A percentile compares a stretch with the other conserved stretches of the same genome.
Conservation (phyloP, 352 stramenopile species). For the Globisporangium paroecandrum region DNA sequence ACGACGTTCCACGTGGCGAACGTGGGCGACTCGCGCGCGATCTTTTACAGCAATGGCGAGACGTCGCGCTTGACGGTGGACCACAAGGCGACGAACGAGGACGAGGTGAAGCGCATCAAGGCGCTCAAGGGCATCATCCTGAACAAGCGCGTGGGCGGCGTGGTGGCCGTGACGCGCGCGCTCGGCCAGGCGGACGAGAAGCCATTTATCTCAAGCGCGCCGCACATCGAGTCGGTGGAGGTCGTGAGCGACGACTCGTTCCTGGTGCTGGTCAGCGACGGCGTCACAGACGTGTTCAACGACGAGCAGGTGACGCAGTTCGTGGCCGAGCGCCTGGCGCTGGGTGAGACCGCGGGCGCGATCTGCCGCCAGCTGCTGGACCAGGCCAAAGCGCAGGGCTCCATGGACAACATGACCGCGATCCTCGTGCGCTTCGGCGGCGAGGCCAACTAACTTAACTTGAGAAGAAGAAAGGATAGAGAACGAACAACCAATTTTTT, state of each 20-base stretch:
- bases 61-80: conserved; percentile 67
- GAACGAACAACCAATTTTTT: not conserved
- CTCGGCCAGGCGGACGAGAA: conserved; percentile 82
- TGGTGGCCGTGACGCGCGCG: conserved; percentile 67
- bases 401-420: conserved; percentile 83
- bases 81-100: conserved; percentile 74
- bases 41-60: conserved; percentile 48
- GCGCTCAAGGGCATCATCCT: conserved; percentile 76
- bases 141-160: conserved; percentile 75
- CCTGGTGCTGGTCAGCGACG: conserved; percentile 78
- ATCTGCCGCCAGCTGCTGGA: conserved; percentile 68
- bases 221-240: conserved; percentile 57
- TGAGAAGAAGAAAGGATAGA: not conserved
- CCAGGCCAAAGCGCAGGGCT: conserved; percentile 59
- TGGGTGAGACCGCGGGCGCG: conserved; percentile 43
- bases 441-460: conserved; percentile 9
- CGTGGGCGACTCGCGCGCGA: conserved; percentile 71
- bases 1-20: conserved; percentile 78
- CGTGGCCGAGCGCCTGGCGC: conserved; percentile 38
- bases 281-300: conserved; percentile 68
- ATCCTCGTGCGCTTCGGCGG: conserved; percentile 71
- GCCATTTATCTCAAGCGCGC: conserved; percentile 67
- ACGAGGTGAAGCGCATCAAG: conserved; percentile 72
- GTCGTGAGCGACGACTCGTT: conserved; percentile 50
- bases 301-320: conserved; percentile 73